Percentiles rank a stretch among this genome's conserved stretches.
These are phyloP conservation scores for Scytalidium sp. DNA, from an alignment of 2,329 filamentous ascomycete genomes.

Conservation along the genomic window DNA sequence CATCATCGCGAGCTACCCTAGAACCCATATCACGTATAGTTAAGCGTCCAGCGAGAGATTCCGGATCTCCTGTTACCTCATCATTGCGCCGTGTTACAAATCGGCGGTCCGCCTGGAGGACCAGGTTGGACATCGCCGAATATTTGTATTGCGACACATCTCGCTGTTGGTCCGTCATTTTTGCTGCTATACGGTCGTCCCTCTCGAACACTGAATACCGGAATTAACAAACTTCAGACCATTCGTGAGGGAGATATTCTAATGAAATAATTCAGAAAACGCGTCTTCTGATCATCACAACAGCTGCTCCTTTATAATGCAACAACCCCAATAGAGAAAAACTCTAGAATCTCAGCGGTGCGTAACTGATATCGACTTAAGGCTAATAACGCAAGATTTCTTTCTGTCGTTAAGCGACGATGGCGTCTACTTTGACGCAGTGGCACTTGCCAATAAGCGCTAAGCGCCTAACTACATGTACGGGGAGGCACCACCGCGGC, in stretches of 20 bases:
- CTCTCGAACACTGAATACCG: neutral
- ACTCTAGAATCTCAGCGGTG: neutral
- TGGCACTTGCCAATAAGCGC: neutral
- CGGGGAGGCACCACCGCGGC: neutral
- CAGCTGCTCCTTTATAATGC: neutral
- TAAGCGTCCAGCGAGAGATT: slow-evolving; percentile 92
- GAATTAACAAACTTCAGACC: neutral
- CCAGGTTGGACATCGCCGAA: slow-evolving; percentile 99
- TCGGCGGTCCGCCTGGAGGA: slow-evolving; percentile 97
- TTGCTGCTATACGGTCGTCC: slow-evolving; percentile 28
- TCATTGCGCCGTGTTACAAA: slow-evolving; percentile 91
- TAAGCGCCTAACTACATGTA: too few species aligned
- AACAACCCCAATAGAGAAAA: neutral
- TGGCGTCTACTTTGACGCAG: slow-evolving; percentile 1
- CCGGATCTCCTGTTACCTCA: slow-evolving; percentile 94
- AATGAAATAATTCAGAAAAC: neutral
- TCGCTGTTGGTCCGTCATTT: slow-evolving; percentile 71
- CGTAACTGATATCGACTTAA: neutral
- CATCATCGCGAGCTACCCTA: slow-evolving; percentile 74
- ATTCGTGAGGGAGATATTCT: slow-evolving; percentile 6
- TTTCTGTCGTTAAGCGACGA: neutral
- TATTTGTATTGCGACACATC: slow-evolving; percentile 98
- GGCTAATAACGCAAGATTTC: neutral
- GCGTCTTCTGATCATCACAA: neutral
- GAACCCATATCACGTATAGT: slow-evolving; percentile 94